Conservation (phyloP, 2,329 filamentous ascomycete genomes). For the Dothideomycetidae sp. region DNA sequence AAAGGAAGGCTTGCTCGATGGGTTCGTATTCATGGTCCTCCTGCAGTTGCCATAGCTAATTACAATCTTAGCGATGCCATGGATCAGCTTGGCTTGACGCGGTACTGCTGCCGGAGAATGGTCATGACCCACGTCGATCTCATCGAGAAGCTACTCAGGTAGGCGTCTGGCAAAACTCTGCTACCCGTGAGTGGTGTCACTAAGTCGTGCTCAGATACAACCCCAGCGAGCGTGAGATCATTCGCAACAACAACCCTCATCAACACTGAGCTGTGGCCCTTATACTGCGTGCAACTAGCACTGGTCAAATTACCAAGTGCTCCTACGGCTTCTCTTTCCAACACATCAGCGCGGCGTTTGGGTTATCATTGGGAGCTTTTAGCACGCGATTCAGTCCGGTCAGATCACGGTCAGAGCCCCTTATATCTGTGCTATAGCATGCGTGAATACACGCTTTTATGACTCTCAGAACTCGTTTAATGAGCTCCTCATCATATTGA, state of each 20-base stretch:
- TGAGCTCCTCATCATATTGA: too few relatives aligned
- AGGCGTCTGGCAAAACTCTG: conserved; percentile 40
- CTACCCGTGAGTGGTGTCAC: background rate
- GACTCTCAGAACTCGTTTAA: too few relatives aligned
- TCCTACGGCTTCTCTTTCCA: background rate
- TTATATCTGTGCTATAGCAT: too few relatives aligned
- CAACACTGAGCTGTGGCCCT: background rate
- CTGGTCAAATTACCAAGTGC: background rate
- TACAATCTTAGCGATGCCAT: conserved; percentile 65
- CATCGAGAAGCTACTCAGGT: conserved; percentile 95
- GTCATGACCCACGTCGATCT: conserved; percentile 98
- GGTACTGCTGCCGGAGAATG: conserved; percentile 98
- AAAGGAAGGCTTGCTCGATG: conserved; percentile 37
- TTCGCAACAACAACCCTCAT: conserved; percentile 11
- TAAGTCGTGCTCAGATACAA: conserved; percentile 19
- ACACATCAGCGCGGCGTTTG: background rate
- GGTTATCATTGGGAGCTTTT: too few relatives aligned
- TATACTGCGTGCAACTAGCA: too few relatives aligned
- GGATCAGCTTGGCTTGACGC: conserved; percentile 82
- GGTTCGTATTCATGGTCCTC: conserved; percentile 19
- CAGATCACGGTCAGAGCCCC: too few relatives aligned
- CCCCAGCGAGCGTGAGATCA: conserved; percentile 25
- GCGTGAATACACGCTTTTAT: too few relatives aligned
- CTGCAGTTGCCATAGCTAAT: too few relatives aligned
- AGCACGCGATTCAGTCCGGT: too few relatives aligned